Evolutionary conservation across 2,329 filamentous ascomycete species (phyloP).

Genomic region (Akanthomyces muscarius): DNA sequence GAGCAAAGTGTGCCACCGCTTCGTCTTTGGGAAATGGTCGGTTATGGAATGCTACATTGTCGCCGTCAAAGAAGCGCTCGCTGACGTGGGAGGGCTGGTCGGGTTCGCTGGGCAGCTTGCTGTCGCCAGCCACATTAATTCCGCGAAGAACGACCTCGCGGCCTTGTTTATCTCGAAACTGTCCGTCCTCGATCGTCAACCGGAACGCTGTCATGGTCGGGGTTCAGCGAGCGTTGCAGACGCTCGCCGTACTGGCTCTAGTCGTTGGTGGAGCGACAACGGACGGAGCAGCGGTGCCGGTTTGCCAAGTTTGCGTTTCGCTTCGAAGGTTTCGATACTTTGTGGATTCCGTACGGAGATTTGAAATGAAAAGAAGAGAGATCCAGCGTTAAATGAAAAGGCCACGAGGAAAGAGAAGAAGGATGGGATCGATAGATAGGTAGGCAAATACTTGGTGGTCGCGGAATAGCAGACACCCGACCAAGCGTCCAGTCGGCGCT

Average conservation of each 20-base stretch:
- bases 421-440: not conserved
- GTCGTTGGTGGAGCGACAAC: not conserved
- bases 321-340: too few species aligned
- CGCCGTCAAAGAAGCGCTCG: slow-evolving; percentile 85
- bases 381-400: not conserved
- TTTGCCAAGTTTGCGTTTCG: not conserved
- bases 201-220: slow-evolving; percentile 66
- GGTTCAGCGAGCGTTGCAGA: not conserved
- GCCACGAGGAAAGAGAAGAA: not conserved
- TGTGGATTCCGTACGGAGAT: not conserved
- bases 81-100: slow-evolving; percentile 74
- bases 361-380: not conserved
- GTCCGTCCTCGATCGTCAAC: slow-evolving; percentile 77
- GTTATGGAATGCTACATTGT: slow-evolving; percentile 83
- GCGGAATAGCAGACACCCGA: not conserved
- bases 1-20: slow-evolving; percentile 79
- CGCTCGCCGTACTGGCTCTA: not conserved
- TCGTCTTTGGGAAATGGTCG: slow-evolving; percentile 81
- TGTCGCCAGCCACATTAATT: slow-evolving; percentile 89
- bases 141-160: slow-evolving; percentile 86
- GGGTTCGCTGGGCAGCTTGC: slow-evolving; percentile 81
- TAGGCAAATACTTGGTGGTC: not conserved
- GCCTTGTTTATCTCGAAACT: slow-evolving; percentile 76
- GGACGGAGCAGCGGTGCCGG: not conserved
- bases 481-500: slow-evolving; percentile 1